Base-by-base conservation (phyloP, 192 early-diverging fungal genomes). In the Phycomyces blakesleeanus region DNA sequence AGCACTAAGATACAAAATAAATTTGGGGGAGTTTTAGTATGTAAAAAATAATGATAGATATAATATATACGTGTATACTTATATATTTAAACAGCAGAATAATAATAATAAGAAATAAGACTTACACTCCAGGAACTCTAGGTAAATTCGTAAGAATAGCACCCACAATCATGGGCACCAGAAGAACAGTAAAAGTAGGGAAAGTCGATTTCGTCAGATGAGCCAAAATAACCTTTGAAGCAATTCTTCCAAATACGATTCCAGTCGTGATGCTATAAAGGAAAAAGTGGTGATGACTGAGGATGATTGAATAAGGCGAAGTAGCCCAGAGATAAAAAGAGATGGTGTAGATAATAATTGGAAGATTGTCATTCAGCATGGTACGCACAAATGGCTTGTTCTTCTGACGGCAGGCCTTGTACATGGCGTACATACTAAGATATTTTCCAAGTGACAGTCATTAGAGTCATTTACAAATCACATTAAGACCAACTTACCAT, bases 221-320 rank as follows among this genome's bases (percentile, higher is more conserved):
- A 15, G 91, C 88, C 72, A 96, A 71, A 57, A 96, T 93, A 53
- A 96, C 94, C 60, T 93, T 91, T 65, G 91, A 90, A 55, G 88
- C 90, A 68, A 93, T 87, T 59, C 91, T 86, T 26, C 91, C 91
- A 84, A 93, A 93, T 1, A 87, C 89, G 66, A 90, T 85, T 14
- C 91, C 91, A 25, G 81, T 76, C 0, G 87, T 87, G 27, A 93
- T 56, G 22, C 85, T 80, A 68, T 86, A 93, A 27, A 93, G 69
- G 25, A 88, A 82, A 57, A 87, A 80, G 57, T 93, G 87, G 58
- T 90, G 77, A 55, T 87, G 75, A 44, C 57, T 29, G 18, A 91
- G 80, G 42, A 93, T 83, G 34, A 73, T 84, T 7, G 88, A 89
- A 65, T 85, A 75, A 59, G 86, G 85, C 9, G 83, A 84, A 18